Evolutionary conservation across 202 grass and related monocot species (phyloP).

Genomic region (Schoenoplectus tabernaemontani): DNA sequence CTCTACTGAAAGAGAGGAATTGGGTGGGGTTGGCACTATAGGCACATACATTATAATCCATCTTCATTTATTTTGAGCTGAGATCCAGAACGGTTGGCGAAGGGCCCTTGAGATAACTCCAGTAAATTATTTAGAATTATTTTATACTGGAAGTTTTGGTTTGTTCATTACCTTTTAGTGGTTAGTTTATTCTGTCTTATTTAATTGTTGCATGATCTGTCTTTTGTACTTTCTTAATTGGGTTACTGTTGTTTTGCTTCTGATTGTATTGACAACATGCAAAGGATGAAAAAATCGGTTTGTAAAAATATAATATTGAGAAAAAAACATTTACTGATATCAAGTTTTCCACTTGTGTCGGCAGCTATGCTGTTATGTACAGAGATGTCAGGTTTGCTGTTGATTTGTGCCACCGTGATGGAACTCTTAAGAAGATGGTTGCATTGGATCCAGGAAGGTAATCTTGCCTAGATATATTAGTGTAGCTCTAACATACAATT

Average conservation of each 20-base stretch:
- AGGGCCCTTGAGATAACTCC: background rate
- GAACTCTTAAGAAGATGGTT: conserved; percentile 94
- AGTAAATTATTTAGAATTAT: background rate
- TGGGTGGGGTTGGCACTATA: too few species aligned
- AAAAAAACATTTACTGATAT: background rate
- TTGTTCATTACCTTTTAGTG: background rate
- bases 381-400: conserved; percentile 92
- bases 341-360: conserved; percentile 25
- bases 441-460: conserved; percentile 83
- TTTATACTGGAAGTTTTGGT: conserved; percentile 10
- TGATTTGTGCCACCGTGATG: conserved; percentile 93
- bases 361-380: conserved; percentile 79
- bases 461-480: background rate
- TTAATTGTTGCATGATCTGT: background rate
- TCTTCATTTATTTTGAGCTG: too few species aligned
- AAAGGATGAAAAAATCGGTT: background rate
- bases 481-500: background rate
- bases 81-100: background rate
- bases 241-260: background rate
- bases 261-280: background rate
- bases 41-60: too few species aligned
- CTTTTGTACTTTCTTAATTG: background rate
- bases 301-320: background rate
- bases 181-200: background rate
- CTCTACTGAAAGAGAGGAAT: too few species aligned